A percentile compares a stretch with the other conserved stretches of the same genome.
Evolutionary conservation across 2,329 filamentous ascomycete genomes (phyloP).

Genomic region (Paecilomyces niveus): DNA sequence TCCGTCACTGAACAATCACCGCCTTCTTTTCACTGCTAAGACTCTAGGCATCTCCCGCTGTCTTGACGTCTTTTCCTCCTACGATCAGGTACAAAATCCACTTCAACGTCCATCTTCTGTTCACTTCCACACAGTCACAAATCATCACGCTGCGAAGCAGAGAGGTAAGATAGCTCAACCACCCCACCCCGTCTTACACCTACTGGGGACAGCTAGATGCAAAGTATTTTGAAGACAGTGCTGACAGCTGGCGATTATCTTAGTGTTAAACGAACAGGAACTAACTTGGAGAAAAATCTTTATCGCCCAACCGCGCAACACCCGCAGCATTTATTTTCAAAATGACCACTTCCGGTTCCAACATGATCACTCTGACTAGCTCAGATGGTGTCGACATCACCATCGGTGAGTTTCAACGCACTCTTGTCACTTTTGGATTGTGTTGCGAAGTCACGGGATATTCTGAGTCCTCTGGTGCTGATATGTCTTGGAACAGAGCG

Average conservation of each 20-base stretch:
- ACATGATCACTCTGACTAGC: constrained; percentile 41
- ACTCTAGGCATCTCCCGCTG: background rate
- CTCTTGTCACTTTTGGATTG: background rate
- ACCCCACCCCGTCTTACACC: background rate
- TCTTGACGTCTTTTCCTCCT: background rate
- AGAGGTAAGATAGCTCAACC: background rate
- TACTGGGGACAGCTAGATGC: background rate
- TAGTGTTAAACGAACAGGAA: background rate
- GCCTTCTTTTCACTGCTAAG: background rate
- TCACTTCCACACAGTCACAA: background rate
- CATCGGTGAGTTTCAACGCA: constrained; percentile 40
- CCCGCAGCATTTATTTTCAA: constrained; percentile 6
- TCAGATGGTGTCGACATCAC: constrained; percentile 44
- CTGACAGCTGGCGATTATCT: background rate
- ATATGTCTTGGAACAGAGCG: constrained; percentile 56
- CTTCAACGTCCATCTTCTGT: background rate
- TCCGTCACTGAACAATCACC: background rate
- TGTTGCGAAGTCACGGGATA: constrained; percentile 2
- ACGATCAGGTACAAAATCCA: background rate
- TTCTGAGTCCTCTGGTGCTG: constrained; percentile 3
- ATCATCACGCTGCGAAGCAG: background rate
- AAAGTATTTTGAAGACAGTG: background rate
- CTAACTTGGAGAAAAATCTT: background rate
- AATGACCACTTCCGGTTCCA: constrained; percentile 15
- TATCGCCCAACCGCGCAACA: background rate